Base-by-base conservation (phyloP, 208 protist species). In the Crithidia thermophila region DNA sequence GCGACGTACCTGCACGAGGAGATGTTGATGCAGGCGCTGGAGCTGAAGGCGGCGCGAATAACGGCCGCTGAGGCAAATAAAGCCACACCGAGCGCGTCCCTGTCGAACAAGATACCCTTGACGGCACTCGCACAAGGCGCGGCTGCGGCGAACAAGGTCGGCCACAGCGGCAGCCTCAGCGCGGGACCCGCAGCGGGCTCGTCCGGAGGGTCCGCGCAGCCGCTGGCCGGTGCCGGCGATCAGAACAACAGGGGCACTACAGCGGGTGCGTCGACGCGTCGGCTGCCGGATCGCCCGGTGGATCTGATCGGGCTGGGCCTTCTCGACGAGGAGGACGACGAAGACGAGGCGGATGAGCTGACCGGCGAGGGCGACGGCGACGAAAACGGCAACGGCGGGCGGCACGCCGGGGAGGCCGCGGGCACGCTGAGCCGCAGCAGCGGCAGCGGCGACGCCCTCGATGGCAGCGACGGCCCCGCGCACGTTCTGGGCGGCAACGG, bases 321-420 rank as follows among this genome's bases (percentile, higher is more conserved):
- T 2, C 60, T 69, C 16, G 70, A 78, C 36, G 70, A 76, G 53
- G 69, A 66, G 28, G 67, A 67, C 34, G 62, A 67, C 2, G 72
- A 77, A 13, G 59, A 71, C 14, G 61, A 74, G 8, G 71, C 65
- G n/a, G 76, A 80, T 9, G 61, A 52, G 18, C 16, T 14, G 18
- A 27, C 14, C 14, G 46, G 33, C 20, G 71, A 64, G 6, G 27
- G 3, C 14, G 45, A 50, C 27, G 21, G 45, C 25, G 45, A 6
- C 28, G 49, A 14, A 23, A 33, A n/a, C 7, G 46, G 0, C 21
- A 20, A 47, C 49, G 55, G 45, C 16, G 21, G 9, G 9, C 21
- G 16, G 33, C 40, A n/a, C 10, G 33, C n/a, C n/a, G 36, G 16
- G 10, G 34, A 16, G 39, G 47, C 42, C 11, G 28, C 27, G 3